A percentile compares a stretch with the other conserved stretches of the same genome.
These are phyloP conservation scores for Aspergillus intermedius DNA, from an alignment of 2,329 filamentous ascomycete genomes.

Conservation along the genomic window DNA sequence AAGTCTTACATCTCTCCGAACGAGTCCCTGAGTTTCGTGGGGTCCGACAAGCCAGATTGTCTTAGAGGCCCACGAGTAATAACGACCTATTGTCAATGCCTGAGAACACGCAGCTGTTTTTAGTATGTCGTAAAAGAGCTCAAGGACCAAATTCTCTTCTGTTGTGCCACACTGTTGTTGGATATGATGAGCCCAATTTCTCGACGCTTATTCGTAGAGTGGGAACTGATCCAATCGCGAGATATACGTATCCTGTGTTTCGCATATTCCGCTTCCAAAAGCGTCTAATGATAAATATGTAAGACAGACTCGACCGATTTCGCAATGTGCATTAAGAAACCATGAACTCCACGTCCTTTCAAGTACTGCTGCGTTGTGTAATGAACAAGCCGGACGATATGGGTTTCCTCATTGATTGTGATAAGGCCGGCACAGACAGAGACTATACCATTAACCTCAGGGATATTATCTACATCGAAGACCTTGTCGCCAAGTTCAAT, in stretches of 20 bases:
- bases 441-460: background rate
- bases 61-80: too few species aligned
- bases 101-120: too few species aligned
- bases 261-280: slow-evolving; percentile 16
- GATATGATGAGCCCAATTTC: slow-evolving; percentile 18
- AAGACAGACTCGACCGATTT: slow-evolving; percentile 27
- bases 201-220: slow-evolving; percentile 19
- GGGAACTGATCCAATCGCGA: slow-evolving; percentile 5
- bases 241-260: slow-evolving; percentile 6
- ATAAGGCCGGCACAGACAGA: slow-evolving; percentile 2
- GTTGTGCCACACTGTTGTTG: background rate
- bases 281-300: slow-evolving; percentile 32
- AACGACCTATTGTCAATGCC: too few species aligned
- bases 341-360: slow-evolving; percentile 19
- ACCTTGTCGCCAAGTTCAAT: background rate
- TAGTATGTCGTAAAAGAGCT: too few species aligned
- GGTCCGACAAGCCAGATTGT: too few species aligned
- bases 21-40: too few species aligned
- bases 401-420: slow-evolving; percentile 33
- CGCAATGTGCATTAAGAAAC: slow-evolving; percentile 24
- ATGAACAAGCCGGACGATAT: slow-evolving; percentile 39
- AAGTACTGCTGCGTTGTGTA: slow-evolving; percentile 45
- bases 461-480: background rate
- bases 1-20: too few species aligned
- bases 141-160: background rate